Evolutionary conservation across 2,329 filamentous ascomycete species (phyloP).

Genomic region (Pseudocercospora pini-densiflorae): DNA sequence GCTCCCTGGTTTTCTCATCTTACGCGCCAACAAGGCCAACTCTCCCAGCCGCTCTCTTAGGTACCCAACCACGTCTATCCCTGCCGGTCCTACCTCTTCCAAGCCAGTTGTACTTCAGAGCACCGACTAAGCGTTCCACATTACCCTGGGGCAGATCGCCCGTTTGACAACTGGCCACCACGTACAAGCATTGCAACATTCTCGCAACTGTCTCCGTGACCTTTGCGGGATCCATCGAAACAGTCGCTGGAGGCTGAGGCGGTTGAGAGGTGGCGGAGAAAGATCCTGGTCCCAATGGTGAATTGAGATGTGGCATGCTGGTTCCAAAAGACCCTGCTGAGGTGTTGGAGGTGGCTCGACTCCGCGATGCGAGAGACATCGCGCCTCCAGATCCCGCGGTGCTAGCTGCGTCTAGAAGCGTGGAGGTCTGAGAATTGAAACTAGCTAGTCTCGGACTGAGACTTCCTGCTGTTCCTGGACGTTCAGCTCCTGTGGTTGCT

Average conservation of each 20-base stretch:
- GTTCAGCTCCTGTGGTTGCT: constrained; percentile 38
- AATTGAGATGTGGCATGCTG: constrained; percentile 42
- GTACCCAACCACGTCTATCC: constrained; percentile 88
- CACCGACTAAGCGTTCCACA: constrained; percentile 81
- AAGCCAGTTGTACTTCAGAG: constrained; percentile 96
- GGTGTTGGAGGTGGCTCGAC: constrained; percentile 85
- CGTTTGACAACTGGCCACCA: constrained; percentile 76
- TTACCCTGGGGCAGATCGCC: constrained; percentile 75
- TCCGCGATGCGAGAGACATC: constrained; percentile 60
- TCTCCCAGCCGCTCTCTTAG: constrained; percentile 54
- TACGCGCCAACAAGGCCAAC: constrained; percentile 37
- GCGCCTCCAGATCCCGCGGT: constrained; percentile 47
- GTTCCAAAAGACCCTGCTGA: constrained; percentile 54
- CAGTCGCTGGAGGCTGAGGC: constrained; percentile 22
- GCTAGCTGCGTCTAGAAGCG: constrained; percentile 70
- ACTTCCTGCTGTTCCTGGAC: constrained; percentile 70
- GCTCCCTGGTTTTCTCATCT: not conserved
- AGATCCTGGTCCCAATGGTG: constrained; percentile 29
- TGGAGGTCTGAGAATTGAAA: constrained; percentile 79
- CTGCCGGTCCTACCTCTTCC: constrained; percentile 86
- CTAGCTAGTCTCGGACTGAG: constrained; percentile 76
- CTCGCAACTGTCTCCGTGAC: constrained; percentile 93
- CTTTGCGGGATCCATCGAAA: constrained; percentile 58
- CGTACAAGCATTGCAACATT: constrained; percentile 95
- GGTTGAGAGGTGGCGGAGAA: constrained; percentile 30